These are phyloP conservation scores for Aspergillus indologenus DNA, from an alignment of 495 filamentous ascomycete species.

Conservation along the genomic window DNA sequence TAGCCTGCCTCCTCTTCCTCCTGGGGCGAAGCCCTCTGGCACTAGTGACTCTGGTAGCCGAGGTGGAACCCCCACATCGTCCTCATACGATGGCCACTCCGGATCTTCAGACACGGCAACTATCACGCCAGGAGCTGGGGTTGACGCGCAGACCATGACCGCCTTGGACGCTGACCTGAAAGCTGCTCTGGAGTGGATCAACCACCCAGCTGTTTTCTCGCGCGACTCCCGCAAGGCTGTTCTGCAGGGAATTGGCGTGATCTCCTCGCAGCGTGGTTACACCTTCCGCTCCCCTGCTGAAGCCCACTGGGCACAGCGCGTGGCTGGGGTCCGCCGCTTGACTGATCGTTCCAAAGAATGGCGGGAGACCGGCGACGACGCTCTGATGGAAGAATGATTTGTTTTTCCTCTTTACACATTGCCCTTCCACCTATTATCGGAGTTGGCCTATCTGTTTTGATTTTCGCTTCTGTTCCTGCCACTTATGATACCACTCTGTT, in stretches of 20 bases:
- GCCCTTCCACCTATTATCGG: slow-evolving; percentile 9
- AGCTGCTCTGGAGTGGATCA: slow-evolving; percentile 96
- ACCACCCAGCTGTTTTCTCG: slow-evolving; percentile 90
- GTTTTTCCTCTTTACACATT: slow-evolving; percentile 13
- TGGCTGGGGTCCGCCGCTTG: slow-evolving; percentile 71
- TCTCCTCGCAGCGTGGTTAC: slow-evolving; percentile 89
- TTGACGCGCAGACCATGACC: slow-evolving; percentile 72
- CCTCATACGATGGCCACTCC: slow-evolving; percentile 44
- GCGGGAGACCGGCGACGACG: slow-evolving; percentile 80
- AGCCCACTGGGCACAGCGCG: slow-evolving; percentile 76
- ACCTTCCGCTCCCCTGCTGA: slow-evolving; percentile 89
- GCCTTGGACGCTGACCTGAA: slow-evolving; percentile 92
- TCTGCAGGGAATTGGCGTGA: slow-evolving; percentile 92
- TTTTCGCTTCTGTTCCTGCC: slow-evolving; percentile 7
- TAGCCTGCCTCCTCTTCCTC: slow-evolving; percentile 86
- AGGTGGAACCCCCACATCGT: slow-evolving; percentile 37
- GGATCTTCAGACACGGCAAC: slow-evolving; percentile 48
- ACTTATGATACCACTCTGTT: slow-evolving; percentile 49
- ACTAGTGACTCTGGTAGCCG: slow-evolving; percentile 39
- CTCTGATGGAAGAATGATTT: slow-evolving; percentile 72
- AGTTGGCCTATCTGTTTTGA: slow-evolving; percentile 5
- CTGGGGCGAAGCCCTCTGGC: slow-evolving; percentile 34
- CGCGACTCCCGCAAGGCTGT: slow-evolving; percentile 96
- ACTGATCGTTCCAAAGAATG: slow-evolving; percentile 79
- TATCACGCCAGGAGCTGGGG: slow-evolving; percentile 65